Evolutionary conservation across 192 early-diverging fungal species (phyloP), one percentile per base, ranked within the genome.

Genomic region (Coemansia sp.): DNA sequence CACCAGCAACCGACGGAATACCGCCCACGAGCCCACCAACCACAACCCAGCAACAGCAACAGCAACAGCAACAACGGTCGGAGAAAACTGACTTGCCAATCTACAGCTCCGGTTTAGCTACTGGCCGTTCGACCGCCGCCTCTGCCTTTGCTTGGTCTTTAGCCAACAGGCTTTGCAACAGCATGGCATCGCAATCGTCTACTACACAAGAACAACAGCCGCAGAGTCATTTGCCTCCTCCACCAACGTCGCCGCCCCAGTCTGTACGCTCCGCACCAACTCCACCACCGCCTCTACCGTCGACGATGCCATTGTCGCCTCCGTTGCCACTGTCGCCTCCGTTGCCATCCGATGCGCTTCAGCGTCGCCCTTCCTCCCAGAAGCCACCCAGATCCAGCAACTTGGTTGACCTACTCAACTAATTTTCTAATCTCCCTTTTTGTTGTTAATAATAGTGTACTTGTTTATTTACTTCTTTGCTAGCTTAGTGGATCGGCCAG

Each of bases 401-500:
- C 43, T 62, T 77, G 26, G 45, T 59, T 39, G 46, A 71, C 33
- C 39, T 77, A n/a, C 66, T 77, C 12, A 77, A 77, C 62, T 77
- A 66, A 64, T 10, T 41, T 36, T 24, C 39, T 46, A 46, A 46
- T 56, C 21, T 30, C 20, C 35, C 14, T 0, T 24, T 49, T 34
- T 45, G 20, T n/a, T 35, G 21, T 43, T 9, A 44, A 44, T n/a
- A 41, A 9, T 18, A 23, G 7, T 49, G 45, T 48, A 5, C 20
- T n/a, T 48, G 7, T 14, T 12, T 12, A 0, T 41, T 14, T 7
- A 39, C 5, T 39, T 24, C 26, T 23, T 46, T 46, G 12, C 39
- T 76, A 81, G 39, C 67, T 81, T 2, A 81, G 67, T 6, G 78
- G 78, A 38, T 81, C 78, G 0, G 78, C 73, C 14, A 81, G 56